phyloP scores from a whole-genome alignment of 495 filamentous ascomycete genomes.

The Podospora anserina region DNA sequence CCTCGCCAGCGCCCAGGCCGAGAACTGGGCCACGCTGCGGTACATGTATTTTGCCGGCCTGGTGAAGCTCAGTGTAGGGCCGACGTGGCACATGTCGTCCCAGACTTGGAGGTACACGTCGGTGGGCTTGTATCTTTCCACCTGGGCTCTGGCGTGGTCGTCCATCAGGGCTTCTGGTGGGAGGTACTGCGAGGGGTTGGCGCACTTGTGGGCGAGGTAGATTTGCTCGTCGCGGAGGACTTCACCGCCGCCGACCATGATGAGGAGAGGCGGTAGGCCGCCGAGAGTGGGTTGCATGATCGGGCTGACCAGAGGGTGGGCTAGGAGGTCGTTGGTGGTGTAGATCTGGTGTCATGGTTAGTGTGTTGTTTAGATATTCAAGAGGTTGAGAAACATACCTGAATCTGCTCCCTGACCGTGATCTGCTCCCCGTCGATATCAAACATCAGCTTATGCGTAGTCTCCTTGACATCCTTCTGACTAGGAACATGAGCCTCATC shows the following conservation, averaged over 20 bases:
- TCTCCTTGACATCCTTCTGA: slow-evolving; percentile 34
- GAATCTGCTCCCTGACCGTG: slow-evolving; percentile 85
- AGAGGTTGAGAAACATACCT: slow-evolving; percentile 38
- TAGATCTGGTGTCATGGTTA: slow-evolving; percentile 60
- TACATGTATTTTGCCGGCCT: slow-evolving; percentile 95
- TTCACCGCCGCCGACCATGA: slow-evolving; percentile 84
- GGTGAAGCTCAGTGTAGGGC: slow-evolving; percentile 85
- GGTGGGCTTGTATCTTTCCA: slow-evolving; percentile 71
- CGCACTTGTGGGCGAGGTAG: slow-evolving; percentile 91
- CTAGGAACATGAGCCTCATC: slow-evolving; percentile 21
- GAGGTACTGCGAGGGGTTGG: slow-evolving; percentile 70
- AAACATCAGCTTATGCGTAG: slow-evolving; percentile 54
- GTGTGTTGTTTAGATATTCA: not conserved
- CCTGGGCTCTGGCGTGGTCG: slow-evolving; percentile 56
- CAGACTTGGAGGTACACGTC: slow-evolving; percentile 96
- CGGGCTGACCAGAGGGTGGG: slow-evolving; percentile 87
- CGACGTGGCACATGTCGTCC: slow-evolving; percentile 92
- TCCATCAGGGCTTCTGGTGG: slow-evolving; percentile 63
- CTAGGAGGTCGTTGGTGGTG: slow-evolving; percentile 78
- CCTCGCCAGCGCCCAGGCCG: slow-evolving; percentile 80
- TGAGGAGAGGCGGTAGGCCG: slow-evolving; percentile 80
- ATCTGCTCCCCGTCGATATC: slow-evolving; percentile 66
- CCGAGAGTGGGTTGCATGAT: slow-evolving; percentile 81
- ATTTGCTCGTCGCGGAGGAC: slow-evolving; percentile 90
- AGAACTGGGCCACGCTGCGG: slow-evolving; percentile 83